These are phyloP conservation scores for Helicocarpus griseus DNA, from an alignment of 2,329 filamentous ascomycete genomes.

Conservation along the genomic window DNA sequence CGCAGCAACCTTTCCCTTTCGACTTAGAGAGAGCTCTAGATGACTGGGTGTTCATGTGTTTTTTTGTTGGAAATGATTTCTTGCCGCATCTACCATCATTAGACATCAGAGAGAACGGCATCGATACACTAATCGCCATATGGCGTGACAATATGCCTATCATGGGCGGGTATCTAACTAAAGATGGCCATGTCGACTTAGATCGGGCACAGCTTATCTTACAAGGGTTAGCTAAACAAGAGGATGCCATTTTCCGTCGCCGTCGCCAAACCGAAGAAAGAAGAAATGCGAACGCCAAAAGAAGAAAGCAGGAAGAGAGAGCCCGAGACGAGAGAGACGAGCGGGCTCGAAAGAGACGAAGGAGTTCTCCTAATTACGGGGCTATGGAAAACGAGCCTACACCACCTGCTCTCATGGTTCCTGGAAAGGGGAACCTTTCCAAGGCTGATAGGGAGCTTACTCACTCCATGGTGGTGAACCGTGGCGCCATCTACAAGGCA, in stretches of 20 bases:
- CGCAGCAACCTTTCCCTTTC: conserved; percentile 74
- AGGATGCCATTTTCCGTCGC: conserved; percentile 84
- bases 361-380: conserved; percentile 37
- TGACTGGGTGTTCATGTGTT: conserved; percentile 99
- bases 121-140: conserved; percentile 91
- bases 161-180: conserved; percentile 94
- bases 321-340: conserved; percentile 40
- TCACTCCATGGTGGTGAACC: conserved; percentile 80
- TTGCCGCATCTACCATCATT: conserved; percentile 93
- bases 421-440: conserved; percentile 44
- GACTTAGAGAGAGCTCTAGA: conserved; percentile 90
- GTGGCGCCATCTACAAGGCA: conserved; percentile 54
- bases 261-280: conserved; percentile 79
- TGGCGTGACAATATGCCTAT: conserved; percentile 85
- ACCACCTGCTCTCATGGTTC: conserved; percentile 45
- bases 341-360: conserved; percentile 32
- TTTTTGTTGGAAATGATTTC: conserved; percentile 98
- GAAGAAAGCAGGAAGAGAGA: conserved; percentile 63
- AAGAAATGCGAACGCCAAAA: conserved; percentile 67
- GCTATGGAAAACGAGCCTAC: conserved; percentile 21
- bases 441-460: conserved; percentile 56
- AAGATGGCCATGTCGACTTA: conserved; percentile 86
- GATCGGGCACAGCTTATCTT: conserved; percentile 80
- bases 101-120: conserved; percentile 93
- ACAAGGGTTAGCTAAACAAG: conserved; percentile 78